phyloP scores from a whole-genome alignment of 2,329 filamentous ascomycete species.

The Aspergillus neoniger region DNA sequence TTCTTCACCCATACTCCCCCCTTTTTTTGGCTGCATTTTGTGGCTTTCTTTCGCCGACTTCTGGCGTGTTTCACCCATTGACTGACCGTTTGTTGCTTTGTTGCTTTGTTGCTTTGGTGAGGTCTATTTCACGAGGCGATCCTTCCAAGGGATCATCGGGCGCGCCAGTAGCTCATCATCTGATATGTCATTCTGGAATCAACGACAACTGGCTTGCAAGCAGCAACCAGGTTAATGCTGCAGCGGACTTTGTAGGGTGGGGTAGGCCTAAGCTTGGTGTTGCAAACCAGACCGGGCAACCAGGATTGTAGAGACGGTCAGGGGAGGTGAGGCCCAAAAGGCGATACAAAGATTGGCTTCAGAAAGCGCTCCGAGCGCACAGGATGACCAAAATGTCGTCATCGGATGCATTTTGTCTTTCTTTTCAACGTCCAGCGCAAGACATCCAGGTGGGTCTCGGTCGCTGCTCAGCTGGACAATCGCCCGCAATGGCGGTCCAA shows the following conservation, averaged over 20 bases:
- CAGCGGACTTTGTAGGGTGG: background rate
- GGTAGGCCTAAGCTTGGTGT: background rate
- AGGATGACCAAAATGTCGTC: conserved; percentile 1
- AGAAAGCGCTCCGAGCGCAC: background rate
- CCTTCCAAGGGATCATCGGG: background rate
- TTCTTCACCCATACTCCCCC: background rate
- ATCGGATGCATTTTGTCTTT: background rate
- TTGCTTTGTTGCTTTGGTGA: no score
- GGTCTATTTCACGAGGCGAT: background rate
- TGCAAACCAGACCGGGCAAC: background rate
- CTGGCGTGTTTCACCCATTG: background rate
- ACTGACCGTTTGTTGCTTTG: no score
- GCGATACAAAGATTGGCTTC: background rate
- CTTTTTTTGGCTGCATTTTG: background rate
- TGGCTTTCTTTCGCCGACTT: background rate
- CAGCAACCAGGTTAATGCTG: background rate
- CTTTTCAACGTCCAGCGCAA: background rate
- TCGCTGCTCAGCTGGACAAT: background rate
- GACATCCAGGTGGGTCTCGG: background rate
- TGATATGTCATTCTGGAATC: background rate
- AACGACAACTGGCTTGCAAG: background rate
- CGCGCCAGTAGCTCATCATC: background rate
- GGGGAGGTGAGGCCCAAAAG: background rate
- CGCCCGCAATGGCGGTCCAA: background rate
- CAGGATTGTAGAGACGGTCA: background rate